phyloP scores from a whole-genome alignment of 2,329 filamentous ascomycete genomes.

The Alternaria alternata region DNA sequence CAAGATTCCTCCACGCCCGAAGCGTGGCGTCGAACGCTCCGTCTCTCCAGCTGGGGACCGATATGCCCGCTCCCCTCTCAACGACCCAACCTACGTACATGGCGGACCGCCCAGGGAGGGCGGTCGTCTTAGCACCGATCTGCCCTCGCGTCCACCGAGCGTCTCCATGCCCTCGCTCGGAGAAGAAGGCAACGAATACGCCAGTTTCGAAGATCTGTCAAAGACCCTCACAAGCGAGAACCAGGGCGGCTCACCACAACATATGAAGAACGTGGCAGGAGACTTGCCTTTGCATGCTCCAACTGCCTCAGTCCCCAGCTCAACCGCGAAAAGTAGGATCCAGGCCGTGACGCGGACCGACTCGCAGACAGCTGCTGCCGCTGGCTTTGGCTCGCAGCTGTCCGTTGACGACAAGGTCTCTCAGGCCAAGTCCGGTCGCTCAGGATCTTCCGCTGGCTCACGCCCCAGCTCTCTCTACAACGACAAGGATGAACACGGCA shows the following conservation, averaged over 20 bases:
- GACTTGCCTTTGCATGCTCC: conserved; percentile 90
- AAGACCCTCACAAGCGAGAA: conserved; percentile 44
- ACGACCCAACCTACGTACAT: conserved; percentile 68
- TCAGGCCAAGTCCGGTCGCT: conserved; percentile 35
- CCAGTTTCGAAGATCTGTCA: conserved; percentile 61
- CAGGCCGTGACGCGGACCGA: conserved; percentile 88
- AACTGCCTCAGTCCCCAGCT: conserved; percentile 81
- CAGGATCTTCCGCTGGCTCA: conserved; percentile 49
- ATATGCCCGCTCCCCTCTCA: conserved; percentile 86
- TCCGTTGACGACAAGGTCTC: conserved; percentile 42
- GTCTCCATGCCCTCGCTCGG: conserved; percentile 85
- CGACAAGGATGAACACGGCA: conserved; percentile 78
- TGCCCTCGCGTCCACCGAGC: conserved; percentile 71
- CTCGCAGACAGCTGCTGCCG: conserved; percentile 84
- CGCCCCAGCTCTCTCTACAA: conserved; percentile 65
- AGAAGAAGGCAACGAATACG: conserved; percentile 91
- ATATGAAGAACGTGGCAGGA: conserved; percentile 79
- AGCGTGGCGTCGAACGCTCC: conserved; percentile 73
- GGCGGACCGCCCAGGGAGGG: conserved; percentile 46
- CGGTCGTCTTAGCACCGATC: conserved; percentile 47
- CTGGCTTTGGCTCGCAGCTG: conserved; percentile 75
- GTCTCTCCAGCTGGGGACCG: conserved; percentile 78
- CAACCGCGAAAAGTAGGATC: conserved; percentile 84
- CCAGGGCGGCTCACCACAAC: conserved; percentile 63
- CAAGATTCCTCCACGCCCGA: conserved; percentile 80